These are phyloP conservation scores for Flaveria brownii DNA, from an alignment of 129 eudicot genomes.

Conservation along the genomic window DNA sequence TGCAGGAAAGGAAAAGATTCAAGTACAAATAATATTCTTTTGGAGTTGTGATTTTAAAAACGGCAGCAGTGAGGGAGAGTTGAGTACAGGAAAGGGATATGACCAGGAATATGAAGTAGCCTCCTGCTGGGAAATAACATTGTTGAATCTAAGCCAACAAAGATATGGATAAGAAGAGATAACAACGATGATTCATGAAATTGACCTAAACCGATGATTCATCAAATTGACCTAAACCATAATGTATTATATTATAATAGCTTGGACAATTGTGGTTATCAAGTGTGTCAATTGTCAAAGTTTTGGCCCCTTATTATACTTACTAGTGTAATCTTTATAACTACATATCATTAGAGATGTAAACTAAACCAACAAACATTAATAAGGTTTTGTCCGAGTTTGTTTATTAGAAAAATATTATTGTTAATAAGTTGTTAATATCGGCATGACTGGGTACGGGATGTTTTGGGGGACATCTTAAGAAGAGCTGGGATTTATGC, in stretches of 20 bases:
- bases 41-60: not conserved
- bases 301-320: slow-evolving; percentile 9
- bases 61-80: not conserved
- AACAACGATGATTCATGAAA: slow-evolving; percentile 33
- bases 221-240: slow-evolving; percentile 28
- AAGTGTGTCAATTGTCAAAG: slow-evolving; percentile 22
- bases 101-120: slow-evolving; percentile 31
- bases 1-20: no score
- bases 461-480: no score
- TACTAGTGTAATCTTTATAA: no score
- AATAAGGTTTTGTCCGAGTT: no score
- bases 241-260: not conserved
- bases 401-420: no score
- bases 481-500: no score
- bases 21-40: no score
- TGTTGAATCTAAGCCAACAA: slow-evolving; percentile 33
- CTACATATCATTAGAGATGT: no score
- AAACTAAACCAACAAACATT: no score
- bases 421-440: no score
- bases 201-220: slow-evolving; percentile 31
- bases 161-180: slow-evolving; percentile 45
- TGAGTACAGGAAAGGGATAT: not conserved
- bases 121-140: slow-evolving; percentile 34
- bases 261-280: slow-evolving; percentile 10
- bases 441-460: no score